Evolutionary conservation across 257 asterid species (phyloP).

Genomic region (Rauvolfia tetraphylla): DNA sequence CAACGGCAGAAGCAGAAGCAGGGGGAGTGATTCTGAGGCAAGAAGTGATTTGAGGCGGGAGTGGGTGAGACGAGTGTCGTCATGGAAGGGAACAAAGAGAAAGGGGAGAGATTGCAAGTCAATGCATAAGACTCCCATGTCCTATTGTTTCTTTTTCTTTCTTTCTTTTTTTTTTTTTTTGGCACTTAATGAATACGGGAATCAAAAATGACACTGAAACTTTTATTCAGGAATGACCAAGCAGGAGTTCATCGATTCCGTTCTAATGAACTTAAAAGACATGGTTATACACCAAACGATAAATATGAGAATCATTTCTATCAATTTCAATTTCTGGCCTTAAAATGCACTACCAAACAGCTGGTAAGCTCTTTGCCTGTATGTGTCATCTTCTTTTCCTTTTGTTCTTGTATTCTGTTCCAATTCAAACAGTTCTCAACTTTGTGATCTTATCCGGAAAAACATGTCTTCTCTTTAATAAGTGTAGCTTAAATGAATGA

Average conservation of each 20-base stretch:
- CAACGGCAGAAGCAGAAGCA: background rate
- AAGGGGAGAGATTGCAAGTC: too few relatives aligned
- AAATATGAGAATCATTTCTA: background rate
- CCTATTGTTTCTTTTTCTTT: background rate
- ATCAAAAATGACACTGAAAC: background rate
- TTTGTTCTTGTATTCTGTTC: background rate
- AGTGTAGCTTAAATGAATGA: background rate
- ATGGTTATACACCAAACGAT: background rate
- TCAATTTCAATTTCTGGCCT: background rate
- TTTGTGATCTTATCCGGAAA: too few relatives aligned
- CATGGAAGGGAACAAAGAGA: too few relatives aligned
- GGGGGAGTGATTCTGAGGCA: background rate
- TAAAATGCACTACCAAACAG: background rate
- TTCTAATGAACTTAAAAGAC: background rate
- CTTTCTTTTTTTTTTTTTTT: background rate
- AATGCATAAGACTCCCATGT: too few relatives aligned
- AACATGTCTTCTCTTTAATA: background rate
- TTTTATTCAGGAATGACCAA: background rate
- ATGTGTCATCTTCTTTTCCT: background rate
- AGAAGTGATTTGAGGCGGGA: too few relatives aligned
- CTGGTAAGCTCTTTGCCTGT: background rate
- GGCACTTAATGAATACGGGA: background rate
- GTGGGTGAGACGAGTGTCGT: background rate
- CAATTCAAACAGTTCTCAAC: background rate
- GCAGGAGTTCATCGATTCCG: background rate